phyloP scores from a whole-genome alignment of 345 rosid species.

The Euclidium syriacum region DNA sequence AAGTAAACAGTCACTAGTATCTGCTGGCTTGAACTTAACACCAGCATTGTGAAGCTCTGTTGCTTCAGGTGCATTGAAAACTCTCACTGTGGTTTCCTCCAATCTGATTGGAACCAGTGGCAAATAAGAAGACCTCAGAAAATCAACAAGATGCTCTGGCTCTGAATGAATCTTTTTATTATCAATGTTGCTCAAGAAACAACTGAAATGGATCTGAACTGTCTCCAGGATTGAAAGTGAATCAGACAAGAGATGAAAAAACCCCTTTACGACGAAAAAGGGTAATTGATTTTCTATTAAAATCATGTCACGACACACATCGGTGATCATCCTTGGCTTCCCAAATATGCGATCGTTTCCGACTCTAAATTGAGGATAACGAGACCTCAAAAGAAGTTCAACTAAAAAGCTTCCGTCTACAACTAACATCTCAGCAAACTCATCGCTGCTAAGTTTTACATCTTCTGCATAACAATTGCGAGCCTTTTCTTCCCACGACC shows the following conservation, averaged over 20 bases:
- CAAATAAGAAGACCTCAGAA: conserved; percentile 17
- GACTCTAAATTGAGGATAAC: background rate
- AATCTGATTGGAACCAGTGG: background rate
- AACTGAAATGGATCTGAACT: conserved; percentile 16
- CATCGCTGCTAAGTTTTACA: conserved; percentile 7
- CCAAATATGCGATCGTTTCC: conserved; percentile 27
- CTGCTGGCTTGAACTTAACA: conserved; percentile 22
- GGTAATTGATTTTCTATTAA: conserved; percentile 23
- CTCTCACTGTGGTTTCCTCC: background rate
- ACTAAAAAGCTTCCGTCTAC: conserved; percentile 31
- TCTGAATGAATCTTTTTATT: background rate
- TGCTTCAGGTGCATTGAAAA: conserved; percentile 25
- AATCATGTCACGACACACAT: conserved; percentile 21
- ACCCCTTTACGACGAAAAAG: background rate
- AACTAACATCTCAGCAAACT: conserved; percentile 32
- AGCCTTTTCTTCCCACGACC: conserved; percentile 23
- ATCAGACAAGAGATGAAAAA: conserved; percentile 5
- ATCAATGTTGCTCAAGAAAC: background rate
- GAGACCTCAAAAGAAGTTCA: conserved; percentile 32
- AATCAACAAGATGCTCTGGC: conserved; percentile 25
- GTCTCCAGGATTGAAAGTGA: conserved; percentile 23
- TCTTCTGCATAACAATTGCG: conserved; percentile 30
- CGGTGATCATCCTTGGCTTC: conserved; percentile 30
- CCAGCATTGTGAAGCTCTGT: conserved; percentile 37
- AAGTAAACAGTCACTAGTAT: conserved; percentile 10